Evolutionary conservation across 352 stramenopile genomes (phyloP).

Genomic region (Phytophthora crassamura): DNA sequence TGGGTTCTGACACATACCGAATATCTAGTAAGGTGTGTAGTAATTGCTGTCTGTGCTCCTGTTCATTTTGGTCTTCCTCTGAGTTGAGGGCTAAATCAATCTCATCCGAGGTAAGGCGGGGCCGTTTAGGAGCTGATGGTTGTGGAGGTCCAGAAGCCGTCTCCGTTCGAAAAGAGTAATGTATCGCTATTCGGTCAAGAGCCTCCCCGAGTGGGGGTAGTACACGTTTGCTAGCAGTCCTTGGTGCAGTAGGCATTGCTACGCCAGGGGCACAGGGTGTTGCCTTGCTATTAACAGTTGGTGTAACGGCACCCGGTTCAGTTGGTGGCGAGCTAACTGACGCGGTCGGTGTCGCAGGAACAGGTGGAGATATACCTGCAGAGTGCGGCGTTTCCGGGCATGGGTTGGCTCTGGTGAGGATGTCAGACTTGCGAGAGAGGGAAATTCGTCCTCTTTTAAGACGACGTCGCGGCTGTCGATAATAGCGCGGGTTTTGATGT

Average conservation of each 20-base stretch:
- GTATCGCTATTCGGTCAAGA: not conserved
- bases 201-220: not conserved
- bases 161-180: conserved; percentile 13
- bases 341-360: too few relatives aligned
- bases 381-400: too few relatives aligned
- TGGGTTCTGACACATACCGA: conserved; percentile 9
- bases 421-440: not conserved
- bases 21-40: conserved; percentile 6
- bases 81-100: conserved; percentile 1
- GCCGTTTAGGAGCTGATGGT: not conserved
- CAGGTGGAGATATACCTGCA: too few relatives aligned
- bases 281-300: too few relatives aligned
- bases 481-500: conserved; percentile 6
- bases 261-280: too few relatives aligned
- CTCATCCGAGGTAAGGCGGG: not conserved
- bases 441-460: conserved; percentile 14
- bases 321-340: too few relatives aligned
- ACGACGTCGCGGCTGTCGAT: conserved; percentile 12
- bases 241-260: too few relatives aligned
- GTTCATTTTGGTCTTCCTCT: conserved; percentile 9
- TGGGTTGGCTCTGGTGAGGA: not conserved
- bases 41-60: not conserved
- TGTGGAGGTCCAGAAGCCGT: not conserved
- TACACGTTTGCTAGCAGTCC: too few relatives aligned
- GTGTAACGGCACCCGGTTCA: too few relatives aligned